phyloP scores from a whole-genome alignment of 495 filamentous ascomycete genomes.

The Aspergillus affinis region DNA sequence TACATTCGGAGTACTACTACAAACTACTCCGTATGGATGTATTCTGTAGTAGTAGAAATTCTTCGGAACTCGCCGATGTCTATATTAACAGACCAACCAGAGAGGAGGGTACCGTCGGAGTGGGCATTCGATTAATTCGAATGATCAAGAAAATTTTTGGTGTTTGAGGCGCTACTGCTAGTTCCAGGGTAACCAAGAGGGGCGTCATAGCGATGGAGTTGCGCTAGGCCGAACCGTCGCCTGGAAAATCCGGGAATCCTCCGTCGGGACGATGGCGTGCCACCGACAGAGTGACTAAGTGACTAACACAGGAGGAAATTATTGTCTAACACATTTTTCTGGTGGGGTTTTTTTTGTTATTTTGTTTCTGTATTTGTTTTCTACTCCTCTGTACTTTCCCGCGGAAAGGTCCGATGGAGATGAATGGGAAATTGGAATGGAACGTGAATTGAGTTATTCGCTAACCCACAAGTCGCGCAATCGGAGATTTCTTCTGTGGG shows the following conservation, averaged over 20 bases:
- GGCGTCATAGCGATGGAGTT: constrained; percentile 1
- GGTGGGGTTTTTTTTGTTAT: neutral
- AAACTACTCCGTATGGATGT: neutral
- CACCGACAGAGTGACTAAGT: neutral
- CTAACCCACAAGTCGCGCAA: neutral
- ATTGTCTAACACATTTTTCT: neutral
- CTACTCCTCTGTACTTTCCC: constrained; percentile 9
- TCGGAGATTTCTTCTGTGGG: neutral
- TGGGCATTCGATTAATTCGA: neutral
- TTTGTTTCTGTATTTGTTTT: neutral
- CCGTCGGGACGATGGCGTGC: constrained; percentile 5
- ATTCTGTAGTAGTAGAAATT: neutral
- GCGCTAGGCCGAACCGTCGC: constrained; percentile 7
- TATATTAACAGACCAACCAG: neutral
- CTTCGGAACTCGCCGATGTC: neutral
- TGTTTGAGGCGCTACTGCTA: constrained; percentile 4
- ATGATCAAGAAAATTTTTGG: constrained; percentile 7
- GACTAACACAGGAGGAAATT: neutral
- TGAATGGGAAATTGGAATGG: no score
- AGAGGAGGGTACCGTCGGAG: neutral
- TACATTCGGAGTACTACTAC: neutral
- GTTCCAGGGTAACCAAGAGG: neutral
- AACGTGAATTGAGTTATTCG: neutral
- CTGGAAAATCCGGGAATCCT: constrained; percentile 7
- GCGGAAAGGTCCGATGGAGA: constrained; percentile 16